Evolutionary conservation across 257 asterid genomes (phyloP).

Genomic region (Capsicum pubescens): DNA sequence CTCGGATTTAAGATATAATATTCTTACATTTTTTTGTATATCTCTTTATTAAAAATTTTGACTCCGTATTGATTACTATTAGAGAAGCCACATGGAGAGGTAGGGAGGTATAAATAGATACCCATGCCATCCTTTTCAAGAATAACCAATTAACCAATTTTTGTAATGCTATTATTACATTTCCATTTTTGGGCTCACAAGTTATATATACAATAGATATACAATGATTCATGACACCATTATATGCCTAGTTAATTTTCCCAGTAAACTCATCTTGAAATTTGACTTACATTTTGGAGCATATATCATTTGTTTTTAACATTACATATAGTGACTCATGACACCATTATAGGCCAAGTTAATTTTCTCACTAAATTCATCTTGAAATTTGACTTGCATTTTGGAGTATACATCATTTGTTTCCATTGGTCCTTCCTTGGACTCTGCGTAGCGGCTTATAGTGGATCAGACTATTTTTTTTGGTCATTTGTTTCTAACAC

Average conservation of each 20-base stretch:
- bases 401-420: too few relatives aligned
- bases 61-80: too few relatives aligned
- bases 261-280: not conserved
- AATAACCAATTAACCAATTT: slow-evolving; percentile 17
- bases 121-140: slow-evolving; percentile 35
- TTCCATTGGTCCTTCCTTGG: too few relatives aligned
- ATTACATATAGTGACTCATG: too few relatives aligned
- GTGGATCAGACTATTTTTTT: too few relatives aligned
- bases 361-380: too few relatives aligned
- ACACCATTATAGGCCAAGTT: too few relatives aligned
- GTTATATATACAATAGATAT: not conserved
- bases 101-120: not conserved
- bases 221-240: slow-evolving; percentile 24
- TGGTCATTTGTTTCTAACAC: not conserved
- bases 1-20: not conserved
- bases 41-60: not conserved
- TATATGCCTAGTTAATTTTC: not conserved
- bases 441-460: too few relatives aligned
- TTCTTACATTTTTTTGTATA: not conserved
- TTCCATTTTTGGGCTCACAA: not conserved
- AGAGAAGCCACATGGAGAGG: not conserved
- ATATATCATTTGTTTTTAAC: not conserved
- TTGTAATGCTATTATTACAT: not conserved
- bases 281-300: not conserved
- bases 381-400: too few relatives aligned